Percentiles rank a stretch among this genome's conserved stretches.
Evolutionary conservation across 192 early-diverging fungal genomes (phyloP).

Genomic region (Dissophora ornata): DNA sequence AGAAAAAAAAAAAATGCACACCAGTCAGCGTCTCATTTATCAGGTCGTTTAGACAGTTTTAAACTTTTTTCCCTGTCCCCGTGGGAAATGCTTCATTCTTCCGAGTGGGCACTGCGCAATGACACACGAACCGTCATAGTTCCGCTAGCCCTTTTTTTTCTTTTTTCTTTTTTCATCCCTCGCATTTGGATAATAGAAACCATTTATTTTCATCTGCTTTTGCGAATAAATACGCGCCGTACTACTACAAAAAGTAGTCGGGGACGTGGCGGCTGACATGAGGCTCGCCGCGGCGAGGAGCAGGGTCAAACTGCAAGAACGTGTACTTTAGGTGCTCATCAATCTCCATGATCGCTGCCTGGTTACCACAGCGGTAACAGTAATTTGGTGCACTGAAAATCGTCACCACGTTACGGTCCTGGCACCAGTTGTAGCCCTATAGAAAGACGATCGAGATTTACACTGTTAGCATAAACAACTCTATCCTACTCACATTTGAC

Average conservation of each 20-base stretch:
- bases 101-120: too few species aligned
- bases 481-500: too few species aligned
- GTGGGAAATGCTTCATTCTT: too few species aligned
- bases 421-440: constrained; percentile 98
- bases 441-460: constrained; percentile 1
- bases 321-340: constrained; percentile 99
- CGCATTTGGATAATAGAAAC: too few species aligned
- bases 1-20: too few species aligned
- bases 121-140: too few species aligned
- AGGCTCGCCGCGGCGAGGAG: constrained; percentile 96
- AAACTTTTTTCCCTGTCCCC: too few species aligned
- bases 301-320: constrained; percentile 98
- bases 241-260: constrained; percentile 93
- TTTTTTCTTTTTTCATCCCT: too few species aligned
- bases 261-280: constrained; percentile 98
- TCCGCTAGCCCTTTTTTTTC: too few species aligned
- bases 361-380: constrained; percentile 99
- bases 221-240: too few species aligned
- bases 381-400: constrained; percentile 99
- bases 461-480: neutral
- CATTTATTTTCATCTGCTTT: too few species aligned
- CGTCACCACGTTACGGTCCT: constrained; percentile 98
- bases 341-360: constrained; percentile 99
- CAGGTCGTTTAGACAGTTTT: too few species aligned
- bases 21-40: neutral